phyloP scores from a whole-genome alignment of 108 stramenopile genomes.

The Ochromonas danica region DNA sequence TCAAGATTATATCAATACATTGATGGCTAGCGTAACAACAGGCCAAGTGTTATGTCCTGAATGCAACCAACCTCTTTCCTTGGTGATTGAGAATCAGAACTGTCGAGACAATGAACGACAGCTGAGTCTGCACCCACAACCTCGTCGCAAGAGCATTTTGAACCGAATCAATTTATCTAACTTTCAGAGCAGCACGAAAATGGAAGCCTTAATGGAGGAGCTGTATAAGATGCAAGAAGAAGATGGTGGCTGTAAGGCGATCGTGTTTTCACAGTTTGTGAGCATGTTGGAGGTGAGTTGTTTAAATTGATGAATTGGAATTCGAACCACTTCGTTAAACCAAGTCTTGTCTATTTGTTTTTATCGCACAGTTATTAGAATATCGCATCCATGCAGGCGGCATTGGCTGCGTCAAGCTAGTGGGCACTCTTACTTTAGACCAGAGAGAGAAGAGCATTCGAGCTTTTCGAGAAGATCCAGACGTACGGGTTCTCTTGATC shows the following conservation, averaged over 20 bases:
- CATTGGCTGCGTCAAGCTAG: constrained; percentile 51
- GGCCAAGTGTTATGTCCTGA: not conserved
- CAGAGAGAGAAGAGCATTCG: constrained; percentile 72
- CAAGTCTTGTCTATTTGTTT: not conserved
- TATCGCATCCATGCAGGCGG: constrained; percentile 72
- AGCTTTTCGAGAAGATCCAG: constrained; percentile 75
- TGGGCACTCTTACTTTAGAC: constrained; percentile 86
- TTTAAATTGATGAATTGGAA: not conserved
- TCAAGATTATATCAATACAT: constrained; percentile 19
- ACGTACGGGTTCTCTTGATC: constrained; percentile 83
- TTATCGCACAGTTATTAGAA: constrained; percentile 61
- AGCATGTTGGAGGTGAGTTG: constrained; percentile 80
- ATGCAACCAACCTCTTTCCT: not conserved
- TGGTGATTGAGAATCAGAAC: constrained; percentile 8
- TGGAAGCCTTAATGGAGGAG: constrained; percentile 89
- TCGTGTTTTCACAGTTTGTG: constrained; percentile 96
- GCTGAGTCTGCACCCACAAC: too few relatives aligned
- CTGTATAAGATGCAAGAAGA: constrained; percentile 73
- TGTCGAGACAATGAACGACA: too few relatives aligned
- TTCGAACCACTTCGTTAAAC: too few relatives aligned
- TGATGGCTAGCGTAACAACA: constrained; percentile 4
- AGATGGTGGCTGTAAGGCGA: constrained; percentile 90
- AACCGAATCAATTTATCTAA: constrained; percentile 84
- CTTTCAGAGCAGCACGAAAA: constrained; percentile 90
- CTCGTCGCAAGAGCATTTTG: constrained; percentile 58